A percentile compares a stretch with the other conserved stretches of the same genome.
Conservation (phyloP, 495 filamentous ascomycete species). For the Hapsidospora chrysogenum region DNA sequence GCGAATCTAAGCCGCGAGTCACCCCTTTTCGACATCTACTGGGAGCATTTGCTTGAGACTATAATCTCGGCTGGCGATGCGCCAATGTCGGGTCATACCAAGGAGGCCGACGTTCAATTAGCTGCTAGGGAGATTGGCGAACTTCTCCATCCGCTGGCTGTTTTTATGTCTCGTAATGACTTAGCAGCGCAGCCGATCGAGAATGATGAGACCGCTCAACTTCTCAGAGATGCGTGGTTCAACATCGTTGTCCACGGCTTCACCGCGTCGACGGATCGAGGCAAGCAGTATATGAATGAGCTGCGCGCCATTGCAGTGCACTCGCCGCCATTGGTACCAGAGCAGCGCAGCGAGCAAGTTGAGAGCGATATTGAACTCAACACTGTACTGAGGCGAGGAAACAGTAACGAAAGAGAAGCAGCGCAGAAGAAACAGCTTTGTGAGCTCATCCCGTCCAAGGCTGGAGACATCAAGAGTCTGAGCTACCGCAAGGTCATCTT, state of each 20-base stretch:
- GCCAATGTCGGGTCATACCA: conserved; percentile 36
- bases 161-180: conserved; percentile 46
- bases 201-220: conserved; percentile 45
- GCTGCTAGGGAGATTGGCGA: conserved; percentile 72
- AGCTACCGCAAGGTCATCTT: conserved; percentile 84
- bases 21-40: conserved; percentile 57
- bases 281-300: conserved; percentile 50
- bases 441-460: conserved; percentile 51
- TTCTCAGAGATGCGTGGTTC: conserved; percentile 90
- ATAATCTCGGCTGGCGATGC: conserved; percentile 81
- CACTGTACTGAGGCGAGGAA: conserved; percentile 69
- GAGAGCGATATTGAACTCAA: conserved; percentile 95
- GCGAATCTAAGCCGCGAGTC: conserved; percentile 47
- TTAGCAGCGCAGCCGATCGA: conserved; percentile 17
- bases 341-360: conserved; percentile 67
- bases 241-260: conserved; percentile 93
- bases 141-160: conserved; percentile 63
- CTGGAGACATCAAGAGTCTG: conserved; percentile 59
- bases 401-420: conserved; percentile 53
- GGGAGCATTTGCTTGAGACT: conserved; percentile 70
- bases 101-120: conserved; percentile 57
- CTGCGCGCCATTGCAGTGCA: conserved; percentile 68
- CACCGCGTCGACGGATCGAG: conserved; percentile 47
- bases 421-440: conserved; percentile 67
- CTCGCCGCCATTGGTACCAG: conserved; percentile 68